Conservation (phyloP, 306 rosid genomes). For the Argentina anserina region DNA sequence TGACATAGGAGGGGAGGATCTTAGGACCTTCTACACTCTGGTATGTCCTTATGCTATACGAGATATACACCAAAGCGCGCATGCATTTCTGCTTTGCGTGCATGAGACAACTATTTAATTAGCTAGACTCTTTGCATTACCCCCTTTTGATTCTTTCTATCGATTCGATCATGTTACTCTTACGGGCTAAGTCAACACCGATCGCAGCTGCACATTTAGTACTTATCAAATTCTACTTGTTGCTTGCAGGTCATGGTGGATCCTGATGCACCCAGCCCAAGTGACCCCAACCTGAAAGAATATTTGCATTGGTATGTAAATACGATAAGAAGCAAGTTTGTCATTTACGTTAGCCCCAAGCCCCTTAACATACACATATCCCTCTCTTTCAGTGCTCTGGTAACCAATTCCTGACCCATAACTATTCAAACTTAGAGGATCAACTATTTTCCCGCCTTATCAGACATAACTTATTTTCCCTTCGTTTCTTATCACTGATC, state of each 20-base stretch:
- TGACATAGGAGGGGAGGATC: constrained; percentile 49
- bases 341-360: background rate
- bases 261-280: constrained; percentile 68
- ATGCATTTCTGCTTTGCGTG: too few species aligned
- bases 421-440: too few species aligned
- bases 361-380: background rate
- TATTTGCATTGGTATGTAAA: constrained; percentile 52
- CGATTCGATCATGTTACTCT: too few species aligned
- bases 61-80: background rate
- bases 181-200: too few species aligned
- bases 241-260: constrained; percentile 52
- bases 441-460: too few species aligned
- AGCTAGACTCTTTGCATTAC: background rate
- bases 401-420: too few species aligned
- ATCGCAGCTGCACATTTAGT: too few species aligned
- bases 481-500: too few species aligned
- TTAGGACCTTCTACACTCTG: constrained; percentile 59
- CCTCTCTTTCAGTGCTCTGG: background rate
- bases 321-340: background rate
- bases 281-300: constrained; percentile 53
- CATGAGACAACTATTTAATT: background rate
- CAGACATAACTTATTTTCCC: too few species aligned
- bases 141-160: background rate
- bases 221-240: background rate
- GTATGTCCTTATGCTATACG: constrained; percentile 15